Percentiles rank a stretch among this genome's conserved stretches.
Conservation (phyloP, 2,329 filamentous ascomycete species). For the Nectriaceae sp. region DNA sequence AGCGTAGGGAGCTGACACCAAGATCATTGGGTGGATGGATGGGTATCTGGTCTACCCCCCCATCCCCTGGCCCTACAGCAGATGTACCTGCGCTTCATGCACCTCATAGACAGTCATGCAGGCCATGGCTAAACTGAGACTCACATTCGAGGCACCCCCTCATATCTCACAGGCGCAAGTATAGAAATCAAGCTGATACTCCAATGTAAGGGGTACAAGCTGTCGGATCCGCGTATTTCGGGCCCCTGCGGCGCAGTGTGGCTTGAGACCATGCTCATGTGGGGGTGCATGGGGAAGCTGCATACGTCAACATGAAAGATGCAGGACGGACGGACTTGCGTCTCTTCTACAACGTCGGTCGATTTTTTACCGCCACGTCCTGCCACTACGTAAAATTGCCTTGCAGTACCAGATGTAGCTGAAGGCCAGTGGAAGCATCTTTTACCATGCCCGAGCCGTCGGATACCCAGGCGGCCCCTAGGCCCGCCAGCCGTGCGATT, state of each 20-base stretch:
- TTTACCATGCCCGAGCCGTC: conserved; percentile 19
- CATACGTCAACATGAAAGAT: conserved; percentile 19
- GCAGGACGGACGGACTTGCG: background rate
- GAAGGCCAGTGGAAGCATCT: conserved; percentile 19
- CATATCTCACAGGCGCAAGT: too few relatives aligned
- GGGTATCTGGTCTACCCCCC: too few relatives aligned
- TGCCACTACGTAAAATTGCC: conserved; percentile 20
- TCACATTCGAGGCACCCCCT: too few relatives aligned
- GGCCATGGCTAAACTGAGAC: too few relatives aligned
- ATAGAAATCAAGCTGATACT: too few relatives aligned
- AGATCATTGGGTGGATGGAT: too few relatives aligned
- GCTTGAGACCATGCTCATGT: conserved; percentile 2
- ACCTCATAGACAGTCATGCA: too few relatives aligned
- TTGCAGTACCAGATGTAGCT: conserved; percentile 31
- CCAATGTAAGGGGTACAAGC: too few relatives aligned
- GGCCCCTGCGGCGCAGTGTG: conserved; percentile 8
- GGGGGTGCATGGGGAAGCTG: background rate
- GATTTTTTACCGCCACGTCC: conserved; percentile 21
- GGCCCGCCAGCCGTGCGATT: conserved; percentile 36
- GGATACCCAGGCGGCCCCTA: background rate
- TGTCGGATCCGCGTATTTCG: too few relatives aligned
- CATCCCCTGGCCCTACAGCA: too few relatives aligned
- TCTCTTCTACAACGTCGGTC: conserved; percentile 21
- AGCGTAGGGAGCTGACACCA: too few relatives aligned
- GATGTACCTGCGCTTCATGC: too few relatives aligned